Evolutionary conservation across 768 basidiomycete species (phyloP), one percentile per base, ranked within the genome.

Genomic region (Boletus tomentosulus): DNA sequence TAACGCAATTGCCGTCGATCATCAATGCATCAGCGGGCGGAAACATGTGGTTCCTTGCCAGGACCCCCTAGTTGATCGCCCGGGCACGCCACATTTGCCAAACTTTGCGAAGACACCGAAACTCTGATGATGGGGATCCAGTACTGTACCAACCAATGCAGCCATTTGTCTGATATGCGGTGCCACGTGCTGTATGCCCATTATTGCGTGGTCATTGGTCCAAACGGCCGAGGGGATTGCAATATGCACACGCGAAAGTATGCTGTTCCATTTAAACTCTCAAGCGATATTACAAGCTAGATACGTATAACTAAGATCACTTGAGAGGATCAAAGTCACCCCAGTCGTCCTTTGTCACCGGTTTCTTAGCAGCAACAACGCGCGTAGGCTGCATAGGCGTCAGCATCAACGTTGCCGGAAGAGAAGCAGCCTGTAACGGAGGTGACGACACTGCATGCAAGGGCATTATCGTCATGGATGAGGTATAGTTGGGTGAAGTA

Each of bases 241-340:
- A 99, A 98, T 67, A 82, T 89, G 78, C 97, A 98, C 66, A 90
- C 87, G 48, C 79, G 93, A 79, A 87, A 91, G 96, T 97, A 65
- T 66, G 93, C 84, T 7, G 13, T 31, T 6, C 15, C 15, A 4
- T 33, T 31, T n/a, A n/a, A n/a, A n/a, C 55, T 56, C 19, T 34
- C 30, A 30, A 11, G 7, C 24, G 31, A n/a, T 30, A 10, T 8
- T 38, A 30, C 6, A 49, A 41, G 31, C 35, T 19, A 51, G 28
- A 45, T 52, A 62, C 52, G 9, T 50, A 41, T 27, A 35, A 53
- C 50, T 27, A 55, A 46, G 24, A 38, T 68, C 50, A 71, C 43
- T 55, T 70, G 28, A 70, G 68, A 12, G 90, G 90, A 73, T 92
- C 90, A 64, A 92, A 92, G 66, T 89, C 90, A 24, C 82, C 82